Base-by-base conservation (phyloP, 2,329 filamentous ascomycete species). In the Penicillium vulpinum region DNA sequence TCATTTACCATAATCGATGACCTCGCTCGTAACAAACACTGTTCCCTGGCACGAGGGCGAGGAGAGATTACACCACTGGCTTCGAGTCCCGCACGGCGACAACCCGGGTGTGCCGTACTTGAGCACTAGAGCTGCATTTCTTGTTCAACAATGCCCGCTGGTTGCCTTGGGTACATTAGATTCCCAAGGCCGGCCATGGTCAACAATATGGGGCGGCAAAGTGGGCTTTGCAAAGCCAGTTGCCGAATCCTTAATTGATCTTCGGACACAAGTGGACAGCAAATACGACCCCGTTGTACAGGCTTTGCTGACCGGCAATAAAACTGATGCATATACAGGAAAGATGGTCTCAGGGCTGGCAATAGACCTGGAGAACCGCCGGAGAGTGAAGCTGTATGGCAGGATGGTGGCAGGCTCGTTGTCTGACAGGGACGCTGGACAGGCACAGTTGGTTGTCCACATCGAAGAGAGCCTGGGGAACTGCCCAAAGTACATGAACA, bases 401-500 rank as follows among this genome's bases (percentile, higher is more conserved):
- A 80, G 79, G 35, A 85, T 92, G 81, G 71, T 89, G 18, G 87
- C 85, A 4, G 89, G 87, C 0, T 80, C 83, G 3, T 70, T 88
- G 4, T 33, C 50, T 56, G 24, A 63, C 62, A 29, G 69, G 72
- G 52, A 67, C 16, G 16, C 33, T 60, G 62, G n/a, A 54, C 62
- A 52, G 69, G 72, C 83, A 2, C 83, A 87, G 63, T 75, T 93
- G 35, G 85, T 88, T 15, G 78, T 91, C 43, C 82, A 83, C 39
- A 85, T 95, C 54, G 82, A 88, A 31, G 87, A 90, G 72, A 89
- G 85, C 62, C 67, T 95, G 9, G 84, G 90, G 0, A 95, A 94
- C 65, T 95, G 91, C 66, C 91, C 91, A 2, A 96, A 96, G 73
- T 96, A 96, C 66, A 70, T 96, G 33, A 94, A 93, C 72, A 85